Percentiles rank a stretch among this genome's conserved stretches.
Conservation (phyloP, 768 basidiomycete species). For the Kwoniella sp. region DNA sequence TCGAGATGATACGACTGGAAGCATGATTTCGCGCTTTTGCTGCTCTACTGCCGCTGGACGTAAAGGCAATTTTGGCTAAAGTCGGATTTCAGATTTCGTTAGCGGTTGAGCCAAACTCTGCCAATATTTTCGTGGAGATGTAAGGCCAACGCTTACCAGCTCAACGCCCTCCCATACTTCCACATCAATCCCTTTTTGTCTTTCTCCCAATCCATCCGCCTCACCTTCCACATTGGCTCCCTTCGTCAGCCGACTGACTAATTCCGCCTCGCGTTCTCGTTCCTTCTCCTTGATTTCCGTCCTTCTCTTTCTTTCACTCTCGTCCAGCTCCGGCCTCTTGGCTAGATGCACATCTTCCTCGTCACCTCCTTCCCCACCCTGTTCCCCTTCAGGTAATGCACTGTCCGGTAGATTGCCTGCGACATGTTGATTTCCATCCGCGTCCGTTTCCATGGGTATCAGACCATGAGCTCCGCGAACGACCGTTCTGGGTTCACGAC, state of each 20-base stretch:
- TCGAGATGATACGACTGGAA: conserved; percentile 83
- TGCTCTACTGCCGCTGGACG: conserved; percentile 80
- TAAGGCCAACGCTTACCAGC: conserved; percentile 57
- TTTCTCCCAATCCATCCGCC: conserved; percentile 20
- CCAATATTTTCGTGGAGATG: conserved; percentile 28
- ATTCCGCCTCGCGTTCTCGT: conserved; percentile 45
- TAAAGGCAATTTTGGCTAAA: conserved; percentile 60
- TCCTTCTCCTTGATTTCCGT: conserved; percentile 48
- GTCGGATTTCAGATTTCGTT: no score
- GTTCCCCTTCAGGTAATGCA: conserved; percentile 18
- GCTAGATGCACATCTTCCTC: conserved; percentile 67
- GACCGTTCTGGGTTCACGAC: conserved; percentile 38
- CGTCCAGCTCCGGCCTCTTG: conserved; percentile 44
- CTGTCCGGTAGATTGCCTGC: conserved; percentile 56
- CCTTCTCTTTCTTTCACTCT: conserved; percentile 39
- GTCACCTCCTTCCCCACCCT: conserved; percentile 55
- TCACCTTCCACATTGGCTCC: conserved; percentile 72
- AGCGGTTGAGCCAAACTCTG: conserved; percentile 7
- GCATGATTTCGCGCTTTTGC: conserved; percentile 76
- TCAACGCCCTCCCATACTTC: conserved; percentile 54
- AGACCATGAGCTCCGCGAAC: conserved; percentile 42
- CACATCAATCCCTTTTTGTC: conserved; percentile 23
- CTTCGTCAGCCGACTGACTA: conserved; percentile 65
- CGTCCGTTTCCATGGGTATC: conserved; percentile 49
- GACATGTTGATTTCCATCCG: conserved; percentile 73